Percentiles rank a stretch among this genome's conserved stretches.
phyloP scores from a whole-genome alignment of 805 yeast species.

The Trichomonascus vanleenenianus region DNA sequence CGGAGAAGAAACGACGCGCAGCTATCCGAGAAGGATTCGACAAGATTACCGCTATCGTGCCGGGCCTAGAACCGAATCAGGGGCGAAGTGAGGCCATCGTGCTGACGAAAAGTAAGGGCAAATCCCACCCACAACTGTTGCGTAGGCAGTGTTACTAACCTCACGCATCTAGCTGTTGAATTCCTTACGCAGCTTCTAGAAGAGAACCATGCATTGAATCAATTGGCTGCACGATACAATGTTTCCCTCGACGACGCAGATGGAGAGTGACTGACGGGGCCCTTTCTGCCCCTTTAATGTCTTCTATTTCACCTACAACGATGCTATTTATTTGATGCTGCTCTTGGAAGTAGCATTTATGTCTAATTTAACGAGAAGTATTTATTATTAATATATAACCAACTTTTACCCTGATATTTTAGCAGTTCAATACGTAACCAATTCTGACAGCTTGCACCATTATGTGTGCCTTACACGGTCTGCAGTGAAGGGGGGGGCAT shows the following conservation, averaged over 20 bases:
- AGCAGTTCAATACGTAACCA: too few relatives aligned
- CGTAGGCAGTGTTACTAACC: background rate
- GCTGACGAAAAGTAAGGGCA: constrained; percentile 42
- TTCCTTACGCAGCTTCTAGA: constrained; percentile 23
- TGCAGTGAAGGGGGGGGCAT: too few relatives aligned
- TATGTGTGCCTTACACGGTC: too few relatives aligned
- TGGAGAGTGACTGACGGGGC: too few relatives aligned
- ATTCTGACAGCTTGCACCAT: too few relatives aligned
- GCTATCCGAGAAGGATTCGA: constrained; percentile 81
- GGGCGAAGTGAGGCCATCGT: constrained; percentile 75
- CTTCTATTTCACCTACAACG: too few relatives aligned
- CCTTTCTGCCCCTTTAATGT: background rate
- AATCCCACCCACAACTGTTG: background rate
- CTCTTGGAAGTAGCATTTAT: too few relatives aligned
- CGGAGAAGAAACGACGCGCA: constrained; percentile 81
- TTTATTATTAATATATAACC: too few relatives aligned
- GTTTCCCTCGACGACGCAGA: constrained; percentile 2
- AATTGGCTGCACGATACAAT: constrained; percentile 15
- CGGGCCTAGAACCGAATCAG: constrained; percentile 60
- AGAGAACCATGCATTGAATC: constrained; percentile 24
- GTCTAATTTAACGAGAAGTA: too few relatives aligned
- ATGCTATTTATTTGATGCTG: too few relatives aligned
- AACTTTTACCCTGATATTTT: too few relatives aligned
- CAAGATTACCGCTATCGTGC: constrained; percentile 64
- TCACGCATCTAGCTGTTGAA: constrained; percentile 22